Base-by-base conservation (phyloP, 495 filamentous ascomycete genomes). In the Penicillium lagena region DNA sequence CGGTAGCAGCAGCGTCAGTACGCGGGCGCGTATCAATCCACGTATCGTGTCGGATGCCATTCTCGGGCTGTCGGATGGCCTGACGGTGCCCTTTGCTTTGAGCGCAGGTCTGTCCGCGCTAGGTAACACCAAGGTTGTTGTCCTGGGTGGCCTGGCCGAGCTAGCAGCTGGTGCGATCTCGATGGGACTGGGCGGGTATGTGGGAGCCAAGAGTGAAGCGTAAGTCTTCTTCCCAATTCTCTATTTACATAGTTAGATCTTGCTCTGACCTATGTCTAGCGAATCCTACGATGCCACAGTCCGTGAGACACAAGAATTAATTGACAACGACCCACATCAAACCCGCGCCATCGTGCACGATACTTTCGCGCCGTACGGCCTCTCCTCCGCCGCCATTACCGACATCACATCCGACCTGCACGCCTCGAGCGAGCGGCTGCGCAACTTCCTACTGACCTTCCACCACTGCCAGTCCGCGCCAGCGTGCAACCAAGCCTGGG, bases 131-230 rank as follows among this genome's bases (percentile, higher is more conserved):
- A 70, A 74, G 33, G 64, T 78, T 1, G 77, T 80, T 11, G 68
- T 78, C 22, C 59, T 76, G 17, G 77, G 74, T 35, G 77, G 77
- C 9, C 48, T 80, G 9, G 77, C 77, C 2, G 77, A 80, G 60
- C 51, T 80, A 17, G 66, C 72, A 27, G 77, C 76, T 0, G 77
- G 77, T 33, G 75, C 75, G 7, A 72, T 80, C 37, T 76, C 73
- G 22, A 79, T 79, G 75, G 76, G 75, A 1, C 47, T 79, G 13
- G 77, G 77, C 27, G 77, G 77, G 27, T 67, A 79, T 40, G 75
- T 91, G 2, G 83, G 83, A 2, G 82, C 85, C 0, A 80, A 80
- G 55, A 81, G 82, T 47, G 86, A 89, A 70, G 69, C 66, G 72
- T 83, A 66, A 60, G 75, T 69, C 2, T n/a, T 40, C 29, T 47